Conservation (phyloP, 441 rosid species). For the Populus hybrid region DNA sequence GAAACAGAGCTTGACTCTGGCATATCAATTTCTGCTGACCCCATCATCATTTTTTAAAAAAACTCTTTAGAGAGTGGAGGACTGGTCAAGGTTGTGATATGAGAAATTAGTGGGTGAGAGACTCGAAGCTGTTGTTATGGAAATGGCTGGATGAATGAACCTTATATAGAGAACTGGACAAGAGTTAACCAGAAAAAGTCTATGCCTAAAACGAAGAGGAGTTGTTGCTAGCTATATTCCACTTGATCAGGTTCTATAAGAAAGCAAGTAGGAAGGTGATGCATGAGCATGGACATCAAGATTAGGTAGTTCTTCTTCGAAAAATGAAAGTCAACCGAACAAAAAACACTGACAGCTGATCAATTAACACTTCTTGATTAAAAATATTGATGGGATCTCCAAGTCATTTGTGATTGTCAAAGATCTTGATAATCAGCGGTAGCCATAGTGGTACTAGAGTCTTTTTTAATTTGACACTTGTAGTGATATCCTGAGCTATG, state of each 20-base stretch:
- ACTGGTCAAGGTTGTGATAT: not conserved
- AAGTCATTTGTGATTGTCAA: not conserved
- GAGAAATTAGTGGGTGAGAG: not conserved
- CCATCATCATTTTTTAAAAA: slow-evolving; percentile 29
- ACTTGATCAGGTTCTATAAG: not conserved
- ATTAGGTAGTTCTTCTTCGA: not conserved
- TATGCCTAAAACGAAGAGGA: slow-evolving; percentile 25
- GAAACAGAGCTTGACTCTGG: slow-evolving; percentile 52
- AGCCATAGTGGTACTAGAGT: too few relatives aligned
- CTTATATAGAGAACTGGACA: slow-evolving; percentile 30
- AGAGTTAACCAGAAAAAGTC: not conserved
- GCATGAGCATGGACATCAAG: not conserved
- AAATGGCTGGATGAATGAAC: slow-evolving; percentile 9
- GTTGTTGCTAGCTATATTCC: slow-evolving; percentile 30
- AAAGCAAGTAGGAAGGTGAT: not conserved
- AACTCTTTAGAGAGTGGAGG: slow-evolving; percentile 4
- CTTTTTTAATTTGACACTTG: too few relatives aligned
- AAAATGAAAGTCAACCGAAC: not conserved
- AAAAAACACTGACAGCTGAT: not conserved
- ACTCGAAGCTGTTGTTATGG: slow-evolving; percentile 30
- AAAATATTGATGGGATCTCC: too few relatives aligned
- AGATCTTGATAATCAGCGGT: not conserved
- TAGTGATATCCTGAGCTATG: too few relatives aligned
- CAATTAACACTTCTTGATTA: not conserved
- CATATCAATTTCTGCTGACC: slow-evolving; percentile 45